Percentiles rank a stretch among this genome's conserved stretches.
phyloP scores from a whole-genome alignment of 164 flowering plant species.

The Sextonia rubra region DNA sequence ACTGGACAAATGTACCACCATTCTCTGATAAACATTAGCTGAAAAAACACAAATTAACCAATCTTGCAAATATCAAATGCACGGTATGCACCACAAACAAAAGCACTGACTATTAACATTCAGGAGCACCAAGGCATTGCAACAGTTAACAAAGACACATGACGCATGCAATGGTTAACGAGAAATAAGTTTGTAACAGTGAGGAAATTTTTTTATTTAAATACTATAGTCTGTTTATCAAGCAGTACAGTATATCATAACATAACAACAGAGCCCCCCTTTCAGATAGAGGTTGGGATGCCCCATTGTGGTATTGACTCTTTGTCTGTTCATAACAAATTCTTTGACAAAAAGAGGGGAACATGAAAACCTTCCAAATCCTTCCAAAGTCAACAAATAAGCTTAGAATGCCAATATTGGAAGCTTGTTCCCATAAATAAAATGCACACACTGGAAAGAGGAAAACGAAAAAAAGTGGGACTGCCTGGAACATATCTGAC shows the following conservation, averaged over 20 bases:
- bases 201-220: too few species aligned
- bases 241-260: not conserved
- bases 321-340: not conserved
- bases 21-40: too few species aligned
- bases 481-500: constrained; percentile 2
- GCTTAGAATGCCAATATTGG: constrained; percentile 17
- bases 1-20: too few species aligned
- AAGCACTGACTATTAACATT: too few species aligned
- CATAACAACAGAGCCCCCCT: not conserved
- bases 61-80: too few species aligned
- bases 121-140: too few species aligned
- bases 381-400: not conserved
- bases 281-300: not conserved
- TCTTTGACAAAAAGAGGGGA: not conserved
- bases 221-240: not conserved
- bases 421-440: constrained; percentile 27
- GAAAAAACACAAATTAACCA: too few species aligned
- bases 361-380: not conserved
- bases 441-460: not conserved
- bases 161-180: too few species aligned
- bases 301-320: not conserved
- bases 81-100: too few species aligned
- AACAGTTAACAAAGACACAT: too few species aligned
- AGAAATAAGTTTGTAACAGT: not conserved
- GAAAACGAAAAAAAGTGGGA: constrained; percentile 14